Evolutionary conservation across 2,329 filamentous ascomycete genomes (phyloP).

Genomic region (Aspergillus nomiae): DNA sequence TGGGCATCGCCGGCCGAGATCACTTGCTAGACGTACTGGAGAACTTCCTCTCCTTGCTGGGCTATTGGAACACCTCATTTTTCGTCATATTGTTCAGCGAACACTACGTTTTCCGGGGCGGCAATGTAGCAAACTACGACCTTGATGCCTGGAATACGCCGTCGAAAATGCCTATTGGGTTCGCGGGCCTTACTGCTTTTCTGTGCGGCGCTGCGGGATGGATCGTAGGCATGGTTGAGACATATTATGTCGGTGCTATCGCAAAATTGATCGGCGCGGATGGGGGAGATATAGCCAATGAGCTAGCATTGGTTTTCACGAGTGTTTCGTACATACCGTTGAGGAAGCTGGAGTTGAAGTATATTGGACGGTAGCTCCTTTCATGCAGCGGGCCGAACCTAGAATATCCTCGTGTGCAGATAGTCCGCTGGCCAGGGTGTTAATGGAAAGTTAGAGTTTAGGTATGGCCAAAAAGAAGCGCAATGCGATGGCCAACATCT

Average conservation of each 20-base stretch:
- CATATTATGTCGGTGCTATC: conserved; percentile 55
- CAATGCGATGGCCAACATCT: background rate
- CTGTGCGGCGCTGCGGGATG: conserved; percentile 50
- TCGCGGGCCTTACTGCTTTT: conserved; percentile 49
- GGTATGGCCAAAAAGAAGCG: background rate
- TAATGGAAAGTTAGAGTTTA: background rate
- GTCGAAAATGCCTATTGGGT: conserved; percentile 45
- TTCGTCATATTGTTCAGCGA: conserved; percentile 53
- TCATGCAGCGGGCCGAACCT: background rate
- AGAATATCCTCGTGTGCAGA: background rate
- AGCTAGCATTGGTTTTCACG: conserved; percentile 56
- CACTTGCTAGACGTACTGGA: conserved; percentile 48
- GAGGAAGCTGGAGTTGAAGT: conserved; percentile 53
- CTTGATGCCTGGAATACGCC: conserved; percentile 54
- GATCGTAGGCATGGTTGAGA: conserved; percentile 62
- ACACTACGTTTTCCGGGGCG: conserved; percentile 52
- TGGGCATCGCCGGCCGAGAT: conserved; percentile 48
- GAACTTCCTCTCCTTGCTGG: conserved; percentile 52
- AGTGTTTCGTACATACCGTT: conserved; percentile 51
- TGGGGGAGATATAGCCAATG: conserved; percentile 56
- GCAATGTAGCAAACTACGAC: conserved; percentile 48
- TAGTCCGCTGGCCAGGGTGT: background rate
- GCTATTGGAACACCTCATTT: conserved; percentile 55
- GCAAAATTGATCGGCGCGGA: conserved; percentile 46
- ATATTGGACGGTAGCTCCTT: conserved; percentile 40